Evolutionary conservation across 176 grass and related monocot species (phyloP), one percentile per base, ranked within the genome.

Genomic region (Ensete ventricosum): DNA sequence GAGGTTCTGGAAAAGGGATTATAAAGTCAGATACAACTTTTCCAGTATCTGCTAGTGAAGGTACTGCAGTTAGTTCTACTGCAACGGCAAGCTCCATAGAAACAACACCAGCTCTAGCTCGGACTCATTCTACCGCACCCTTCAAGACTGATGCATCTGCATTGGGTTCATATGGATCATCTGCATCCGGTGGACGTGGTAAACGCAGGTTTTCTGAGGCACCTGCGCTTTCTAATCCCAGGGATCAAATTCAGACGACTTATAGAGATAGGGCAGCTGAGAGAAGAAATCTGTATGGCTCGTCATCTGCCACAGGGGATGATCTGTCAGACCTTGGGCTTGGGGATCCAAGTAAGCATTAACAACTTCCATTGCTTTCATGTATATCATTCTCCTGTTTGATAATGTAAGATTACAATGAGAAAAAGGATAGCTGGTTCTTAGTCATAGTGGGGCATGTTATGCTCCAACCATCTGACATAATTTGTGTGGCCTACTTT

Each of bases 191-290:
- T 76, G 88, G 76, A 54, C 85, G 80, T 76, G 96, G 84, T 52
- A 99, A 87, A 78, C 88, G 96, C 6, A 90, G 96, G 55, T 99
- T 99, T 85, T 99, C 95, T 27, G 96, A 99, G 77, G 87, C 78
- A 71, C 96, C 91, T 73, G 79, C 63, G n/a, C 85, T 83, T 53
- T 54, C 80, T 23, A 62, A 53, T 60, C 27, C 73, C 70, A 83
- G 76, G 64, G 80, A 82, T 55, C 80, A 78, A 68, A 58, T 69
- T 74, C 86, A 89, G 74, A 76, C 77, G 53, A 85, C 86, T 53
- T 99, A 99, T 54, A 94, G 96, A 94, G 96, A 99, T 59, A 82
- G 96, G 27, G 96, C 96, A 52, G 96, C 96, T 57, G 96, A 99
- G 82, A 94, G 96, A 87, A 79, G 96, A 65, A 99, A 20, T 74